A percentile compares a stretch with the other conserved stretches of the same genome.
Conservation (phyloP, 2,329 filamentous ascomycete genomes). For the Phoma sp. region DNA sequence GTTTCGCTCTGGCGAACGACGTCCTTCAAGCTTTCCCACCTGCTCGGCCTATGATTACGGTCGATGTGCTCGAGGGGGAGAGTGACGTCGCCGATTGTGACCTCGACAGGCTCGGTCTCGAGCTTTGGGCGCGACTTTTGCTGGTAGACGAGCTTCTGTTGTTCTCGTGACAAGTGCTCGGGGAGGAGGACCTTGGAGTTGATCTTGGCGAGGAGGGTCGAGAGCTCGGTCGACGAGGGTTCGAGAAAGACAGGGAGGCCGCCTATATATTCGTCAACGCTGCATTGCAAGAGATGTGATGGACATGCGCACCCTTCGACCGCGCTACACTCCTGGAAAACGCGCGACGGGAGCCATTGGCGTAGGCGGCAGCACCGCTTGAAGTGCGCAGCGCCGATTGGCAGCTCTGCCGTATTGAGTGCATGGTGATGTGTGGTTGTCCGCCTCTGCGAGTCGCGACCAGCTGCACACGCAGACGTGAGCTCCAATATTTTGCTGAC, state of each 20-base stretch:
- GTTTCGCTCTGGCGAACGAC: constrained; percentile 33
- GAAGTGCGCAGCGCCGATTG: constrained; percentile 31
- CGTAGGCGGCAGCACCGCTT: constrained; percentile 14
- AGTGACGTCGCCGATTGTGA: constrained; percentile 50
- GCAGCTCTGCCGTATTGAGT: constrained; percentile 40
- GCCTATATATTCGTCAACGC: constrained; percentile 30
- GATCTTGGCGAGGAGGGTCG: constrained; percentile 49
- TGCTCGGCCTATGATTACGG: constrained; percentile 26
- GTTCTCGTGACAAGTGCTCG: constrained; percentile 50
- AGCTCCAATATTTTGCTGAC: constrained; percentile 29
- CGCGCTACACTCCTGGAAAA: constrained; percentile 37
- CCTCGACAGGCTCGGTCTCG: constrained; percentile 52
- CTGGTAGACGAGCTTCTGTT: constrained; percentile 54
- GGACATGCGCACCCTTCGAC: constrained; percentile 31
- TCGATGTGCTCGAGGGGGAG: constrained; percentile 45
- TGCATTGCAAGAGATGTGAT: neutral
- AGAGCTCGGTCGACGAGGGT: constrained; percentile 52
- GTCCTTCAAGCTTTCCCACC: constrained; percentile 16
- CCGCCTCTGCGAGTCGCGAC: neutral
- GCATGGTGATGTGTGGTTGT: constrained; percentile 35
- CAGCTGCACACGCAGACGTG: neutral
- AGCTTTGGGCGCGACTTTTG: constrained; percentile 51
- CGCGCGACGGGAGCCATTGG: constrained; percentile 37
- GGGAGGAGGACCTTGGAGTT: constrained; percentile 57
- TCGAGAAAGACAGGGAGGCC: constrained; percentile 52